Evolutionary conservation across 176 grass and related monocot genomes (phyloP).

Genomic region (Olyra latifolia): DNA sequence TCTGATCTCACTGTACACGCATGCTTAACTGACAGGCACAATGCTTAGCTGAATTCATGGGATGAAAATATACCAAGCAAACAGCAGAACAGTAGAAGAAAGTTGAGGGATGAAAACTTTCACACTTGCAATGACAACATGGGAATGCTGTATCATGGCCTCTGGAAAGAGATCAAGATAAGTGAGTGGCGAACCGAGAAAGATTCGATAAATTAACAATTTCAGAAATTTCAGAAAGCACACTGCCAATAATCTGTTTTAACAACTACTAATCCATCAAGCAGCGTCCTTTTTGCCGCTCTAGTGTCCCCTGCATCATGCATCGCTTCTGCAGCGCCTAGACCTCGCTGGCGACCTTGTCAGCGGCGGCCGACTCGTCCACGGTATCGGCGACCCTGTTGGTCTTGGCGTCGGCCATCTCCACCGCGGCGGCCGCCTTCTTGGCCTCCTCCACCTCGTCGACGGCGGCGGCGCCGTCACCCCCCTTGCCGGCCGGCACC

Average conservation of each 20-base stretch:
- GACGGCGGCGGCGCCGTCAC: neutral
- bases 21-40: neutral
- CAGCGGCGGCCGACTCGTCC: constrained; percentile 17
- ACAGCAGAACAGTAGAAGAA: too few relatives aligned
- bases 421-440: constrained; percentile 24
- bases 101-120: neutral
- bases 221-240: constrained; percentile 5
- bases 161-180: neutral
- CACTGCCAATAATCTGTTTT: neutral
- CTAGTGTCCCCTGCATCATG: neutral
- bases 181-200: neutral
- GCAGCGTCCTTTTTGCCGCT: constrained; percentile 8
- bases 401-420: constrained; percentile 47
- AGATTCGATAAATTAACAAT: neutral
- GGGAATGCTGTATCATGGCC: neutral
- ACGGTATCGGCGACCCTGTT: constrained; percentile 30
- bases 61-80: neutral
- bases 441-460: constrained; percentile 58
- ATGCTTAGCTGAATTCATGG: neutral
- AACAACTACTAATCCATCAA: neutral
- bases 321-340: constrained; percentile 18
- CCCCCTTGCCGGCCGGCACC: constrained; percentile 38
- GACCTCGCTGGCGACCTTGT: constrained; percentile 49
- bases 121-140: constrained; percentile 8
- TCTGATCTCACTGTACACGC: too few relatives aligned